phyloP scores from a whole-genome alignment of 2,329 filamentous ascomycete species.

The Aspergillus vadensis region DNA sequence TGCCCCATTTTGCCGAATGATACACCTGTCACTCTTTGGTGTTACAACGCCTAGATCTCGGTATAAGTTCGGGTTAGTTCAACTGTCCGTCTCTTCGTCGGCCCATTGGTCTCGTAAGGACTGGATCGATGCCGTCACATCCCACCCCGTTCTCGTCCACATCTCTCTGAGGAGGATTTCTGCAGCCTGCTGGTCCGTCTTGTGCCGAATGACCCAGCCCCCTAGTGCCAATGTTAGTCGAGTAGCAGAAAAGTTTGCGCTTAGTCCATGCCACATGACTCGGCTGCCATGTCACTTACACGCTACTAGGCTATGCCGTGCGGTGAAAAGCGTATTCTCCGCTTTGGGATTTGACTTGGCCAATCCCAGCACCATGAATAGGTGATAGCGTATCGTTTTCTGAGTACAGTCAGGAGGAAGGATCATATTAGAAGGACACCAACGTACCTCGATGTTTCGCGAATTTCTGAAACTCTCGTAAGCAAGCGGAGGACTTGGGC shows the following conservation, averaged over 20 bases:
- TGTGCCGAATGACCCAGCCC: conserved; percentile 30
- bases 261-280: not conserved
- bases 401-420: not conserved
- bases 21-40: not conserved
- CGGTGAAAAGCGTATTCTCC: conserved; percentile 32
- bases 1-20: not conserved
- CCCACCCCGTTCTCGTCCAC: conserved; percentile 30
- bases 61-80: not conserved
- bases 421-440: too few species aligned
- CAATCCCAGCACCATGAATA: conserved; percentile 28
- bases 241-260: not conserved
- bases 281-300: conserved; percentile 19
- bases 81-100: conserved; percentile 17
- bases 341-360: conserved; percentile 30
- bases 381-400: conserved; percentile 26
- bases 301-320: conserved; percentile 28
- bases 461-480: conserved; percentile 27
- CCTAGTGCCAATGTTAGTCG: conserved; percentile 13
- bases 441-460: conserved; percentile 24
- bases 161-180: conserved; percentile 25
- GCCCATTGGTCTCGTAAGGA: conserved; percentile 28
- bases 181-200: conserved; percentile 28
- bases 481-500: conserved; percentile 11
- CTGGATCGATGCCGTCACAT: conserved; percentile 26
- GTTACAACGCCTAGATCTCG: not conserved